A percentile compares a stretch with the other conserved stretches of the same genome.
These are phyloP conservation scores for Aphanomyces astaci DNA, from an alignment of 352 stramenopile species.

Conservation along the genomic window DNA sequence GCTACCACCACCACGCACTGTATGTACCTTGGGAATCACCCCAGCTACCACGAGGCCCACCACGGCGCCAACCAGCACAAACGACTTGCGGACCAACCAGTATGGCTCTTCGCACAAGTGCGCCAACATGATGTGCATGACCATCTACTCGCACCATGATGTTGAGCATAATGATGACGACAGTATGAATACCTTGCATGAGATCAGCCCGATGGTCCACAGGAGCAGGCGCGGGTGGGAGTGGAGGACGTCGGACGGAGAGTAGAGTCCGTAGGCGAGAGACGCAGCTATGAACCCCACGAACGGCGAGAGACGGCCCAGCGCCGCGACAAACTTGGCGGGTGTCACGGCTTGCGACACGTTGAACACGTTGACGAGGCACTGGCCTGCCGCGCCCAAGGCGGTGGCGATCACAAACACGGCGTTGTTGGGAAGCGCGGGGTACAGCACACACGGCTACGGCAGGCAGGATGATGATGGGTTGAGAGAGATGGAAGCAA, in stretches of 20 bases:
- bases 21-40: conserved; percentile 64
- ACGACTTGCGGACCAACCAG: conserved; percentile 79
- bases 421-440: conserved; percentile 70
- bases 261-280: conserved; percentile 68
- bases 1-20: no score
- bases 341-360: conserved; percentile 48
- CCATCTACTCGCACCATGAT: conserved; percentile 47
- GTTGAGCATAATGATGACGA: background rate
- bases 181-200: conserved; percentile 51
- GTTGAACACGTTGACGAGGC: conserved; percentile 63
- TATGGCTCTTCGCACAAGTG: conserved; percentile 83
- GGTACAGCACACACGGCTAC: conserved; percentile 25
- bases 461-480: background rate
- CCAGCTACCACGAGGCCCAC: conserved; percentile 60
- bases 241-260: conserved; percentile 70
- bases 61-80: conserved; percentile 49
- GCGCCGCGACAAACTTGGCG: conserved; percentile 49
- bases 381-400: conserved; percentile 51
- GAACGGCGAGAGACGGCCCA: conserved; percentile 62
- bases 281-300: conserved; percentile 55
- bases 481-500: conserved; percentile 24
- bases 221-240: conserved; percentile 79
- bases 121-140: conserved; percentile 86
- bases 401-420: conserved; percentile 72
- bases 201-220: conserved; percentile 74